Evolutionary conservation across 2,329 filamentous ascomycete species (phyloP), one percentile per base, ranked within the genome.

Genomic region (Gyromitra esculenta): DNA sequence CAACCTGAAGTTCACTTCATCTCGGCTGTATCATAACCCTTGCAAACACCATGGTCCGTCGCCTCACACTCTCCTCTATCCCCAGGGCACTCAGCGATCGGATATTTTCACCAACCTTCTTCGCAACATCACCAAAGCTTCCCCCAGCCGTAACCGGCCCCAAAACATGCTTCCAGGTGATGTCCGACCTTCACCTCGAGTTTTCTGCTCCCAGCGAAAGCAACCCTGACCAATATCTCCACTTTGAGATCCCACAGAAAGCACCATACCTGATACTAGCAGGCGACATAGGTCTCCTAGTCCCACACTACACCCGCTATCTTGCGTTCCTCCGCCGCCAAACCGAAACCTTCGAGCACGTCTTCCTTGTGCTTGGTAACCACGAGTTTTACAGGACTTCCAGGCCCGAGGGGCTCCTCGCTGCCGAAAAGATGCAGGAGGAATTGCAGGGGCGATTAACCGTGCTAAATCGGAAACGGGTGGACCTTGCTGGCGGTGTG

Each of bases 1-100:
- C 84, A 97, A 90, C 85, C 54, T 39, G 25, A n/a, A 50, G 98
- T 93, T 81, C 93, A 97, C 84, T 98, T 96, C 84, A 98, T 94
- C 6, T 87, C 85, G 0, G 85, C 88, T 11, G 95, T 90, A 1
- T 92, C 93, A 83, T 96, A 98, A 41, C 90, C 90, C 85, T 92
- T 96, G 13, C 41, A 59, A 50, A 43, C 21, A 21, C 18, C 41
- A 77, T 77, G 75, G 56, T 50, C 48, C 72, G 41, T 31, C 75
- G 64, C 9, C 75, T 74, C 50, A 69, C 52, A 8, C 63, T 74
- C 39, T 65, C 73, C 67, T 63, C 77, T 9, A 25, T 75, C 15
- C 63, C 68, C 7, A 79, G 74, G 69, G 59, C 68, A 64, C 60
- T 78, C 62, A 73, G 73, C 43, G 69, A 69, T 63, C 67, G 65